A percentile compares a stretch with the other conserved stretches of the same genome.
phyloP scores from a whole-genome alignment of 1,284 basidiomycete genomes.

The Xerocomus minutiporus region DNA sequence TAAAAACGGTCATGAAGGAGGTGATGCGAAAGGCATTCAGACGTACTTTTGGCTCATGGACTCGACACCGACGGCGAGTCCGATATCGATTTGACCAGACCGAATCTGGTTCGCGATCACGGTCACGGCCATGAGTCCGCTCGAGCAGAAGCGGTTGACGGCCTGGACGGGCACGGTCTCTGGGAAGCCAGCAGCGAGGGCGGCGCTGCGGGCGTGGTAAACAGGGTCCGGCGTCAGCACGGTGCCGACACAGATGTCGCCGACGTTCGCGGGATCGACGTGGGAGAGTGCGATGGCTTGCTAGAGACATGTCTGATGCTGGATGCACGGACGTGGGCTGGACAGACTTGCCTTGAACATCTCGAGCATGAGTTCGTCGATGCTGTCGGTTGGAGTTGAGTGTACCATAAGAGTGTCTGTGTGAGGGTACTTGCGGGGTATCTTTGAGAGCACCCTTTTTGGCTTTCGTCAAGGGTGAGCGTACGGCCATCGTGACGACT shows the following conservation, averaged over 20 bases:
- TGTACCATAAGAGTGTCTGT: background rate
- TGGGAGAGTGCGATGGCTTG: constrained; percentile 57
- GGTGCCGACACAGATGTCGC: constrained; percentile 77
- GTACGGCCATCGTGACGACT: constrained; percentile 74
- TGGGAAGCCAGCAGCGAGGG: constrained; percentile 79
- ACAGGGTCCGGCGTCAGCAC: constrained; percentile 57
- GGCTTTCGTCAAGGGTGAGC: constrained; percentile 72
- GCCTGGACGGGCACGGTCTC: constrained; percentile 71
- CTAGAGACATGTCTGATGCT: constrained; percentile 34
- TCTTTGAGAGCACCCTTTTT: constrained; percentile 81
- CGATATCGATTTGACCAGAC: constrained; percentile 79
- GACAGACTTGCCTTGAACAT: constrained; percentile 59
- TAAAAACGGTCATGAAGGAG: constrained; percentile 24
- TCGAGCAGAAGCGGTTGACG: constrained; percentile 78
- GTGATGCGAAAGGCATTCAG: background rate
- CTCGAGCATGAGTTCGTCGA: constrained; percentile 72
- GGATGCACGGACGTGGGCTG: background rate
- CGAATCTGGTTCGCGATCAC: constrained; percentile 79
- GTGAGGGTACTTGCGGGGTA: constrained; percentile 43
- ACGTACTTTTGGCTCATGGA: constrained; percentile 76
- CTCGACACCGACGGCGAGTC: constrained; percentile 81
- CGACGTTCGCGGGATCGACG: constrained; percentile 65
- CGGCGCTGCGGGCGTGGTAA: constrained; percentile 69
- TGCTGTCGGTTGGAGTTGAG: constrained; percentile 38
- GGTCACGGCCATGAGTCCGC: constrained; percentile 70